Percentiles rank a stretch among this genome's conserved stretches.
Evolutionary conservation across 768 basidiomycete species (phyloP).

Genomic region (Trametopsis cervina): DNA sequence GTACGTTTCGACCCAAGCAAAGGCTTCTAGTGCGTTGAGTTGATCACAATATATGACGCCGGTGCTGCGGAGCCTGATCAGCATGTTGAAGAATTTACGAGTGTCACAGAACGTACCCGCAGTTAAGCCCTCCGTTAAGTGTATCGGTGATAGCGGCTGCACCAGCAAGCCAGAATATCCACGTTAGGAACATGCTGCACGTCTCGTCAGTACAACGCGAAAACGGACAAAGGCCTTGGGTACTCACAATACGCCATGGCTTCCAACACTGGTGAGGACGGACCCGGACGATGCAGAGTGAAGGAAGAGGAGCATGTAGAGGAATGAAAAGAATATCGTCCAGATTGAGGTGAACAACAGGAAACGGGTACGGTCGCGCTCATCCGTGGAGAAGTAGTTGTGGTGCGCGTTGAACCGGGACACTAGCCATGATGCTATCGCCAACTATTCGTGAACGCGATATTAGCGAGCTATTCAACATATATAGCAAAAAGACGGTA

Average conservation of each 20-base stretch:
- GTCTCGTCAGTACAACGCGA: background rate
- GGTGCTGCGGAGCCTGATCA: slow-evolving; percentile 27
- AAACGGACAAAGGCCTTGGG: background rate
- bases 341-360: slow-evolving; percentile 66
- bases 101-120: slow-evolving; percentile 42
- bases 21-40: slow-evolving; percentile 66
- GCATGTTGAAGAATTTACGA: background rate
- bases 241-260: slow-evolving; percentile 60
- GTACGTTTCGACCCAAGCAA: slow-evolving; percentile 72
- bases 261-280: slow-evolving; percentile 51
- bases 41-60: slow-evolving; percentile 64
- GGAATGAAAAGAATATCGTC: slow-evolving; percentile 50
- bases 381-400: slow-evolving; percentile 39
- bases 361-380: slow-evolving; percentile 60
- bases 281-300: slow-evolving; percentile 38
- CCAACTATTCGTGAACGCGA: slow-evolving; percentile 34
- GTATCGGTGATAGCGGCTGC: slow-evolving; percentile 63
- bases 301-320: slow-evolving; percentile 51
- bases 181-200: slow-evolving; percentile 57
- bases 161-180: slow-evolving; percentile 73
- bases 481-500: background rate
- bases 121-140: slow-evolving; percentile 66
- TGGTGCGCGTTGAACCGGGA: slow-evolving; percentile 50
- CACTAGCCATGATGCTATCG: slow-evolving; percentile 68
- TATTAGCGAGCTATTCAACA: background rate